Conservation (phyloP, 1,139 yeast genomes). For the Suhomyces terraborum region DNA sequence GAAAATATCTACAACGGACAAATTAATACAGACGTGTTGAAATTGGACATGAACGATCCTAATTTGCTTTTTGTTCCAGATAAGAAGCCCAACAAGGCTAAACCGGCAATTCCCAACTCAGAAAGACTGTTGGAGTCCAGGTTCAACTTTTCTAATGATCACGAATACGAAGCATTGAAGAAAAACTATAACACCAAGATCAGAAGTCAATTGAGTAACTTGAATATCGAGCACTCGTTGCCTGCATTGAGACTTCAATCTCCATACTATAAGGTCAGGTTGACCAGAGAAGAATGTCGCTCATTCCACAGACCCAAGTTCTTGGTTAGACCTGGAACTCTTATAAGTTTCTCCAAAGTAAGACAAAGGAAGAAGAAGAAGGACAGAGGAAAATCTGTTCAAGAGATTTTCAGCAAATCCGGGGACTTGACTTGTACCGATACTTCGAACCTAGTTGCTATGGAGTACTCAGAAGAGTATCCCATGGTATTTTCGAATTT, state of each 20-base stretch:
- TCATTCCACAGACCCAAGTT: constrained; percentile 81
- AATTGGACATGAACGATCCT: constrained; percentile 87
- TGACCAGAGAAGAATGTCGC: constrained; percentile 70
- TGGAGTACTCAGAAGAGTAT: constrained; percentile 90
- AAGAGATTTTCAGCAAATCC: constrained; percentile 69
- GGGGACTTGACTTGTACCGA: constrained; percentile 84
- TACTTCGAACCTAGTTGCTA: constrained; percentile 69
- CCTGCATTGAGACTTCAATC: constrained; percentile 87
- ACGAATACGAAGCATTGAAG: constrained; percentile 77
- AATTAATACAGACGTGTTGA: constrained; percentile 46
- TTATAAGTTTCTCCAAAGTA: constrained; percentile 71
- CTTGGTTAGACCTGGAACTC: constrained; percentile 73
- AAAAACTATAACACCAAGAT: constrained; percentile 89
- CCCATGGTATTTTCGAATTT: constrained; percentile 83
- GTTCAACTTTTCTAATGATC: constrained; percentile 87
- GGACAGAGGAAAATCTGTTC: constrained; percentile 81
- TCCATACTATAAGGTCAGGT: constrained; percentile 84
- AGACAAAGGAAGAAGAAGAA: constrained; percentile 85
- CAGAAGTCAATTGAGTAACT: constrained; percentile 88
- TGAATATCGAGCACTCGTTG: constrained; percentile 86
- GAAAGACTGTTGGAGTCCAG: constrained; percentile 53
- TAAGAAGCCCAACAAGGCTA: constrained; percentile 25
- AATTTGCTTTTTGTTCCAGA: constrained; percentile 65
- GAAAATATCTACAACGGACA: constrained; percentile 80
- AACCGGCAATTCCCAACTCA: constrained; percentile 44